These are phyloP conservation scores for Myriangium duriaei DNA, from an alignment of 2,329 filamentous ascomycete species.

Conservation along the genomic window DNA sequence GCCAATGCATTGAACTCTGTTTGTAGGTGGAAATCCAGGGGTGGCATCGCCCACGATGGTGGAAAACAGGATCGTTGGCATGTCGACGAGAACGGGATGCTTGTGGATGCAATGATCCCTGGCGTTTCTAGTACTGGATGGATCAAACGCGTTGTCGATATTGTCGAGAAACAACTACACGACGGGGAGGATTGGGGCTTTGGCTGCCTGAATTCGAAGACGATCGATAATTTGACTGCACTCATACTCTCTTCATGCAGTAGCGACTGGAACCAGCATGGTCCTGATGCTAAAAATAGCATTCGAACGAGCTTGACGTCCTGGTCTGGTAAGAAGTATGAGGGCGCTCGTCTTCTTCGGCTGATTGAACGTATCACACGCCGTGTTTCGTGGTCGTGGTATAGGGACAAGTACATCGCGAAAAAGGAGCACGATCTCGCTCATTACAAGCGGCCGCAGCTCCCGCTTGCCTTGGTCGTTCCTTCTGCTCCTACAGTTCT, in stretches of 20 bases:
- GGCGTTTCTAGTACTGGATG: conserved; percentile 58
- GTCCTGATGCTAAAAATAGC: conserved; percentile 24
- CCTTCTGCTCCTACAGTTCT: conserved; percentile 87
- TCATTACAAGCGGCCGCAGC: conserved; percentile 57
- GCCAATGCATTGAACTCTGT: conserved; percentile 94
- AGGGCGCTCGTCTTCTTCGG: conserved; percentile 73
- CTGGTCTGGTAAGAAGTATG: conserved; percentile 70
- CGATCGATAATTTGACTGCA: conserved; percentile 31
- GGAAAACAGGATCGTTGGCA: conserved; percentile 84
- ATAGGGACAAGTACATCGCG: conserved; percentile 63
- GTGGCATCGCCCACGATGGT: conserved; percentile 63
- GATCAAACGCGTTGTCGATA: conserved; percentile 80
- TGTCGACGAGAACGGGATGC: conserved; percentile 71
- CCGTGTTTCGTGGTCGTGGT: conserved; percentile 71
- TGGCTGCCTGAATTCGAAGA: conserved; percentile 44
- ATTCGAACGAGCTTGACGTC: conserved; percentile 26
- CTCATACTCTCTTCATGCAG: conserved; percentile 33
- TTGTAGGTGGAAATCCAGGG: conserved; percentile 84
- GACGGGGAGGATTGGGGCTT: conserved; percentile 81
- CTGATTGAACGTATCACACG: conserved; percentile 76
- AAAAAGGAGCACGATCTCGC: conserved; percentile 43
- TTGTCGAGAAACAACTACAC: conserved; percentile 74
- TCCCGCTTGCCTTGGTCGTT: conserved; percentile 61
- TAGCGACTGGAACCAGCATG: conserved; percentile 21
- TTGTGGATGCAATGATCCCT: conserved; percentile 56